Base-by-base conservation (phyloP, 495 filamentous ascomycete species). In the Terfezia claveryi region DNA sequence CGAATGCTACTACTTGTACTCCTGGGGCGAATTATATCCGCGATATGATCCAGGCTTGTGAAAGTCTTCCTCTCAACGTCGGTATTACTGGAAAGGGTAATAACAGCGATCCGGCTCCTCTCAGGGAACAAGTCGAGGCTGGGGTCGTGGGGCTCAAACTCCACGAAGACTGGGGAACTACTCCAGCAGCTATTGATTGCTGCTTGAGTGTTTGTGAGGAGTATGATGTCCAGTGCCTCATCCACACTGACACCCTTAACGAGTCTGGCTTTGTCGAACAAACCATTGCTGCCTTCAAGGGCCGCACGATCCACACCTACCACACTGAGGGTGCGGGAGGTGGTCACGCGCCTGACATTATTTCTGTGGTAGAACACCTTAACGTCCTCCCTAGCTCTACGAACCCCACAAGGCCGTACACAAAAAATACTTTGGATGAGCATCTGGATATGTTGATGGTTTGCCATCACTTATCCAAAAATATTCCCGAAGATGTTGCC, bases 371-470 rank as follows among this genome's bases (percentile, higher is more conserved):
- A 23, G 85, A 91, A 65, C 82, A 92, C 60, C 67, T 74, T n/a
- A 92, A 98, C 63, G 89, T 98, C 0, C 76, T 98, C 3, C 91
- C 91, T 9, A 86, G 81, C 12, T 85, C 80, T 51, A 98, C 91
- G 0, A 98, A 94, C 68, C 91, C 91, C 0, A 98, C 91, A 14
- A 74, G 91, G 3, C 91, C 91, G 4, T 96, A 81, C 71, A 98
- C 91, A 10, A 67, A 71, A 44, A 98, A 98, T 71, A 98, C 91
- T 4, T 76, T 96, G 0, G 91, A 95, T 58, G 91, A 98, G 70
- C 91, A 98, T 69, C 77, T 95, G 1, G 91, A 96, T 68, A 98
- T 98, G 91, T 68, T 98, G 37, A 96, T 96, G 91, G 85, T 93
- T 27, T 98, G 91, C 76, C 91, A 98, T 64, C 92, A 98, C 64